These are phyloP conservation scores for Aspergillus eucalypticola DNA, from an alignment of 2,329 filamentous ascomycete species.

Conservation along the genomic window DNA sequence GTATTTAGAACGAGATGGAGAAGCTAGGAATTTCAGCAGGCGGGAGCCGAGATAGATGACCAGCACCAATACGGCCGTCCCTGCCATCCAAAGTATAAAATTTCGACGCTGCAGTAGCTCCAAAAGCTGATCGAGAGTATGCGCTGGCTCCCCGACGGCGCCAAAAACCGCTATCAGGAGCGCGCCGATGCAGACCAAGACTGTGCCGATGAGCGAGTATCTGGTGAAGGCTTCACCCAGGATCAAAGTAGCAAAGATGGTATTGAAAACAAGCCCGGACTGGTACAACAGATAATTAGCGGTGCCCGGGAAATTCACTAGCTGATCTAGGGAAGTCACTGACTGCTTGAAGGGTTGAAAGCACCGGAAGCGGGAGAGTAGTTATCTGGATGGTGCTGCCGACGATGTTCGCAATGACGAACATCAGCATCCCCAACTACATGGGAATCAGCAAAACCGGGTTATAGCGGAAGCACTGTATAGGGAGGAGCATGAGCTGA, in stretches of 20 bases:
- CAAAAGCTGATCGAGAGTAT: conserved; percentile 80
- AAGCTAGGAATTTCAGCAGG: conserved; percentile 41
- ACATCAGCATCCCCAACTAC: conserved; percentile 88
- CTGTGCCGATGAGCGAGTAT: conserved; percentile 87
- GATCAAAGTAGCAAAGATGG: conserved; percentile 91
- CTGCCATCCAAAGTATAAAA: conserved; percentile 86
- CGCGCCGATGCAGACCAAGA: conserved; percentile 86
- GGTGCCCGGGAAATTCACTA: conserved; percentile 1
- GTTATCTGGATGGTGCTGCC: conserved; percentile 98
- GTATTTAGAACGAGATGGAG: conserved; percentile 35
- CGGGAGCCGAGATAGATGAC: conserved; percentile 64
- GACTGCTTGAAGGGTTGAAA: conserved; percentile 88
- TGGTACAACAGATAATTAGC: conserved; percentile 29
- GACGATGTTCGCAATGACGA: conserved; percentile 88
- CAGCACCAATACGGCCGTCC: conserved; percentile 72
- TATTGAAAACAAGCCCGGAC: conserved; percentile 97
- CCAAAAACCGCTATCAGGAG: conserved; percentile 91
- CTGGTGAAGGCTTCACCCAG: conserved; percentile 90
- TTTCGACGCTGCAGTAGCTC: conserved; percentile 69
- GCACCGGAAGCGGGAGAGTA: conserved; percentile 85
- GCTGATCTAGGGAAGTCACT: conserved; percentile 23
- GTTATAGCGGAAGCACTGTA: not conserved
- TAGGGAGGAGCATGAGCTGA: conserved; percentile 25
- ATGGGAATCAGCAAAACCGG: conserved; percentile 15
- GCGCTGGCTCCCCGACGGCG: conserved; percentile 88